Evolutionary conservation across 805 yeast genomes (phyloP).

Genomic region (Kodamaea laetipori): DNA sequence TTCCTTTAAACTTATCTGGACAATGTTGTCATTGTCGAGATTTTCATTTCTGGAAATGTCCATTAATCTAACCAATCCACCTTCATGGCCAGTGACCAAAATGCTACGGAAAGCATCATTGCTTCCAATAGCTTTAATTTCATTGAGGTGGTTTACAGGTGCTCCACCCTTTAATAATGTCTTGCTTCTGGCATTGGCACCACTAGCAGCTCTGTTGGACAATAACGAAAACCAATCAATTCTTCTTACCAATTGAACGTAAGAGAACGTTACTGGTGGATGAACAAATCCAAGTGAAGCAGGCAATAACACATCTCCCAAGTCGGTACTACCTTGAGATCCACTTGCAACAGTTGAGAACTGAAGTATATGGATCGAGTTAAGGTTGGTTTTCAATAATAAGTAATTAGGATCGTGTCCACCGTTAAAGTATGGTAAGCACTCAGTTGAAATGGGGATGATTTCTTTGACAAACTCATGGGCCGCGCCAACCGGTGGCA

Average conservation of each 20-base stretch:
- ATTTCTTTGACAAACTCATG: conserved; percentile 31
- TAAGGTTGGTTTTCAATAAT: conserved; percentile 59
- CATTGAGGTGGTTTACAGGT: conserved; percentile 46
- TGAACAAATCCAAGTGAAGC: conserved; percentile 77
- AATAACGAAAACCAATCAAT: conserved; percentile 81
- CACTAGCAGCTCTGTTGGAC: conserved; percentile 32
- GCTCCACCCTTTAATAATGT: conserved; percentile 78
- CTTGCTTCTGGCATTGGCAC: conserved; percentile 44
- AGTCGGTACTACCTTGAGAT: conserved; percentile 21
- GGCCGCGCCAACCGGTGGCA: conserved; percentile 18
- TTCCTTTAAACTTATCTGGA: conserved; percentile 37
- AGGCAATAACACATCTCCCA: conserved; percentile 60
- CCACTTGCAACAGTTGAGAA: conserved; percentile 43
- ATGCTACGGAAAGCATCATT: conserved; percentile 46
- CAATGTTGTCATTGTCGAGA: conserved; percentile 29
- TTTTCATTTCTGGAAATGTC: conserved; percentile 78
- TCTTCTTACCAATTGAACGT: conserved; percentile 54
- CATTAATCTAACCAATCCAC: conserved; percentile 81
- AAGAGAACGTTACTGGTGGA: conserved; percentile 63
- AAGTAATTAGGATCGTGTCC: conserved; percentile 73
- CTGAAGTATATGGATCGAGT: conserved; percentile 62
- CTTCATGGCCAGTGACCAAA: conserved; percentile 83
- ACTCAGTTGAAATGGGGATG: conserved; percentile 34
- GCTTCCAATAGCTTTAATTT: conserved; percentile 33
- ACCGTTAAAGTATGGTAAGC: conserved; percentile 78